Base-by-base conservation (phyloP, 306 rosid genomes). In the Cucurbita maxima region DNA sequence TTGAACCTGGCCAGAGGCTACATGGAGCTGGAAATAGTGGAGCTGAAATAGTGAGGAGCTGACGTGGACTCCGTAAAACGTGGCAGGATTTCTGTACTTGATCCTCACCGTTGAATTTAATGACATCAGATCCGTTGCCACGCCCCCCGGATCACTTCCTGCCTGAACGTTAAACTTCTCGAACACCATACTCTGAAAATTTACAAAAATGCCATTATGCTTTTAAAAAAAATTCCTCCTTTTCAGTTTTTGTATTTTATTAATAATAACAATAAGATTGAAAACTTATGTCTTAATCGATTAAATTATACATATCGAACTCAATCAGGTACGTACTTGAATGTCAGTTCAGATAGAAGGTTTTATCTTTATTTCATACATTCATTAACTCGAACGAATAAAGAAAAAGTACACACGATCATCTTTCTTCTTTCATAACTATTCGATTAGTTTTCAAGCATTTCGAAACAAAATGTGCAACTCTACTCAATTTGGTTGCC, bases 61-160 rank as follows among this genome's bases (percentile, higher is more conserved):
- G 87, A 90, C 98, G 59, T 94, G 98, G 75, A 89, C 87, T 38
- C 96, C 96, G 81, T 90, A 94, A 77, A 94, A 94, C 3, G 97
- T 87, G 16, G 83, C 96, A 0, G 90, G 92, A 69, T 94, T 94
- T 59, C 71, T 83, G 82, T 87, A 94, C 8, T 60, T 25, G 11
- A 94, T 86, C 84, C 77, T 85, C 25, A 94, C 96, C 86, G 97
- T 94, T 44, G 98, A 89, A 60, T 94, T 94, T 79, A 94, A 16
- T 52, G 97, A 77, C 61, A 94, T 74, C 96, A 94, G 83, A 67
- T 94, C 94, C 4, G 98, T 94, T 55, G 92, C 63, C 1, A 94
- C 96, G 3, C 98, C 98, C 0, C 82, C 81, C 5, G 50, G 83
- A 76, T 94, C 98, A 51, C 36, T 85, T 68, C 98, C 98, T 10